Percentiles rank a stretch among this genome's conserved stretches.
phyloP scores from a whole-genome alignment of 2,329 filamentous ascomycete species.

The Helminthosporium solani region DNA sequence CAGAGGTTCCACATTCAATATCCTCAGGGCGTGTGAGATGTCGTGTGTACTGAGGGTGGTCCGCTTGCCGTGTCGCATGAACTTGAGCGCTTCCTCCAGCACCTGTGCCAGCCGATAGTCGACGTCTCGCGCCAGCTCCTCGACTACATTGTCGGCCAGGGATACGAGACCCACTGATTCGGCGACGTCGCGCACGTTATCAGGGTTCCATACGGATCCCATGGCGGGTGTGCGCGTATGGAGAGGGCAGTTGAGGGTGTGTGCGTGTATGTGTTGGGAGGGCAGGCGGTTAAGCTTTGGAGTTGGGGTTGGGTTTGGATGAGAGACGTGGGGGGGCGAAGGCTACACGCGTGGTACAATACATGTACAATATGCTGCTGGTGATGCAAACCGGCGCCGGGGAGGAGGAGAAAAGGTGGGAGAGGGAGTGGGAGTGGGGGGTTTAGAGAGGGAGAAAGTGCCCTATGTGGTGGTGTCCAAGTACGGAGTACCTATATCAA shows the following conservation, averaged over 20 bases:
- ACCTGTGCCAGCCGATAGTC: slow-evolving; percentile 94
- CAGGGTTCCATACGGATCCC: slow-evolving; percentile 82
- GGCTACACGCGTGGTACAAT: too few relatives aligned
- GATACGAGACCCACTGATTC: slow-evolving; percentile 88
- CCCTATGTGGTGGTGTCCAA: too few relatives aligned
- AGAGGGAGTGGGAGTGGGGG: too few relatives aligned
- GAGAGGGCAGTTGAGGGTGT: too few relatives aligned
- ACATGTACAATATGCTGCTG: too few relatives aligned
- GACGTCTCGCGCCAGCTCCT: slow-evolving; percentile 86
- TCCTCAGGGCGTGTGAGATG: slow-evolving; percentile 78
- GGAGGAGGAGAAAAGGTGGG: too few relatives aligned
- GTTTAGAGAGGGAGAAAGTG: too few relatives aligned
- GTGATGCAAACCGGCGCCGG: too few relatives aligned
- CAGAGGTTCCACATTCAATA: slow-evolving; percentile 89
- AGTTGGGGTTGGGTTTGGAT: slow-evolving; percentile 5
- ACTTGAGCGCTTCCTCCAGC: slow-evolving; percentile 88
- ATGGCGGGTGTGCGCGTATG: slow-evolving; percentile 27
- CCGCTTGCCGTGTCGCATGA: slow-evolving; percentile 88
- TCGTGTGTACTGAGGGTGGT: slow-evolving; percentile 88
- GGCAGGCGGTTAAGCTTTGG: too few relatives aligned
- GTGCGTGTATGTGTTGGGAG: slow-evolving; percentile 3
- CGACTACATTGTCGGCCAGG: slow-evolving; percentile 81
- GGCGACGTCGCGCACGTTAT: slow-evolving; percentile 93
- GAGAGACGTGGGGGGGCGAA: slow-evolving; percentile 13
- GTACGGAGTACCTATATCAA: too few relatives aligned